These are phyloP conservation scores for Rubia yunnanensis DNA, from an alignment of 257 asterid genomes.

Conservation along the genomic window DNA sequence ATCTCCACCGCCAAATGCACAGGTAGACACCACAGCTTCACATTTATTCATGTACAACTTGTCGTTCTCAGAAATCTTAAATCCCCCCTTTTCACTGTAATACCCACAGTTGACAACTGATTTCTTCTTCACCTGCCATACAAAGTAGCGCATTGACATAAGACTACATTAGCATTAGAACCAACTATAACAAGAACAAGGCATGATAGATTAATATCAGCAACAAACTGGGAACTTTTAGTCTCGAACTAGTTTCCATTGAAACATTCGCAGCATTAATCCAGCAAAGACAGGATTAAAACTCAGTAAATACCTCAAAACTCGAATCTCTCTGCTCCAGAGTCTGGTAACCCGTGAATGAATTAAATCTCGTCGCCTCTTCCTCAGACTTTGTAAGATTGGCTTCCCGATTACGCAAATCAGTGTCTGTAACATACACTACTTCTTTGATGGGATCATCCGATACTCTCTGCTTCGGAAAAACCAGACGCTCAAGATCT, in stretches of 20 bases:
- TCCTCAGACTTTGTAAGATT: slow-evolving; percentile 31
- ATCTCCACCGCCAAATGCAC: slow-evolving; percentile 99
- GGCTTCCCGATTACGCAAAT: slow-evolving; percentile 22
- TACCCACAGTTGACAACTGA: slow-evolving; percentile 60
- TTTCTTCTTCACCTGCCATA: slow-evolving; percentile 50
- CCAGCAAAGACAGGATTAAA: neutral
- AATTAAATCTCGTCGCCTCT: slow-evolving; percentile 56
- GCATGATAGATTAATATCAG: too few relatives aligned
- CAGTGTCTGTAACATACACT: slow-evolving; percentile 45
- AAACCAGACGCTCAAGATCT: slow-evolving; percentile 68
- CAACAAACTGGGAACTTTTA: too few relatives aligned
- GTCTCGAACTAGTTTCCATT: neutral
- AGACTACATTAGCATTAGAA: neutral
- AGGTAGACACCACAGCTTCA: slow-evolving; percentile 86
- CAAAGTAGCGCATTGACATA: neutral
- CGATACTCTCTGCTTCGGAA: slow-evolving; percentile 41
- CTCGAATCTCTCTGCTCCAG: slow-evolving; percentile 66
- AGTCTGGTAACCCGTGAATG: slow-evolving; percentile 89
- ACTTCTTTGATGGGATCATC: slow-evolving; percentile 39
- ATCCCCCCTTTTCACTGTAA: slow-evolving; percentile 81
- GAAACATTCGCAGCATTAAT: neutral
- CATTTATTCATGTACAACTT: slow-evolving; percentile 61
- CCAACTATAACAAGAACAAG: neutral
- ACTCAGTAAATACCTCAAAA: slow-evolving; percentile 50
- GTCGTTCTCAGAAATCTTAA: slow-evolving; percentile 75